Conservation (phyloP, 306 rosid species). For the Boehmeria nivea region DNA sequence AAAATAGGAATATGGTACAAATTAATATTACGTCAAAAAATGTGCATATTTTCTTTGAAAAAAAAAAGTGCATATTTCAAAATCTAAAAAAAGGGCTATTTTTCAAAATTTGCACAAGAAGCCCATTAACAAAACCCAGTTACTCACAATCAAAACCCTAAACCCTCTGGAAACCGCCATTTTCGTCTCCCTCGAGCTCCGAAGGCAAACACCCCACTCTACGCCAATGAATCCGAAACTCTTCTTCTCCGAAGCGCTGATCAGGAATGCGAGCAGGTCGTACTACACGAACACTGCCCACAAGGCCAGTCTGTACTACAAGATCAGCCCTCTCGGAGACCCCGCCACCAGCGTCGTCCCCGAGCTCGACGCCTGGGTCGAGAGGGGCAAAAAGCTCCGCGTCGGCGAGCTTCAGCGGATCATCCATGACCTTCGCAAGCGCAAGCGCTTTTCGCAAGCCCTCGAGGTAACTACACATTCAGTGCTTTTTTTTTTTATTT, state of each 20-base stretch:
- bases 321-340: conserved; percentile 68
- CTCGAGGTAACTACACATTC: conserved; percentile 46
- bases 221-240: conserved; percentile 40
- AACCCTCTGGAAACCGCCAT: conserved; percentile 4
- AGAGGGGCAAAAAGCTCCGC: conserved; percentile 54
- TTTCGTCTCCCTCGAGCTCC: conserved; percentile 5
- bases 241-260: conserved; percentile 28
- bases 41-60: too few relatives aligned
- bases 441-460: conserved; percentile 66
- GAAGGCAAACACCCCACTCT: background rate
- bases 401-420: conserved; percentile 74
- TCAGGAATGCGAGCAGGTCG: conserved; percentile 28
- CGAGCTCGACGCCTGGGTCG: conserved; percentile 74
- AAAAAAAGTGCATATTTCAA: too few relatives aligned
- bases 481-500: too few relatives aligned
- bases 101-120: background rate
- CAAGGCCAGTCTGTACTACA: conserved; percentile 51
- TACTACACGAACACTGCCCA: conserved; percentile 61
- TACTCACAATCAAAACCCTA: conserved; percentile 6
- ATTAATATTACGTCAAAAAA: too few relatives aligned
- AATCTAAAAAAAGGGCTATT: too few relatives aligned
- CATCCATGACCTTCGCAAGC: conserved; percentile 77
- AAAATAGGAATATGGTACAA: too few relatives aligned
- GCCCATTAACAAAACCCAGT: conserved; percentile 1
- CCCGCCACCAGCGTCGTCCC: conserved; percentile 38